Base-by-base conservation (phyloP, 2,329 filamentous ascomycete genomes). In the Pseudocercospora fijiensis region DNA sequence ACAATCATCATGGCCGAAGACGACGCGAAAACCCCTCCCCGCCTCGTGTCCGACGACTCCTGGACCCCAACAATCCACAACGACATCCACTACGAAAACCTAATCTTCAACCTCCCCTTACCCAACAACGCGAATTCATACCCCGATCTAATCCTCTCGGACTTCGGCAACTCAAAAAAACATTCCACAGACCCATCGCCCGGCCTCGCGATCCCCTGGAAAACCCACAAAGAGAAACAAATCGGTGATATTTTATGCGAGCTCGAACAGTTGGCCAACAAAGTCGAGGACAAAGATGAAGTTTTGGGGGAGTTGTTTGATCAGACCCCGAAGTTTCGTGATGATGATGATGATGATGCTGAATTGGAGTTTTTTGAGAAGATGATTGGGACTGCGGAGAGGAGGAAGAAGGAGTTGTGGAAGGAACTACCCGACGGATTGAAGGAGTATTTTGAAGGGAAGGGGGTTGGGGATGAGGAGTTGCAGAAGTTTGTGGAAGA, bases 321-420 rank as follows among this genome's bases (percentile, higher is more conserved):
- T 3, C 26, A 8, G 4, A n/a, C 13, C 1, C 27, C 24, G 1
- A 22, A 16, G 7, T 56, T 56, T 4, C 0, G 9, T 10, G 90
- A 90, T 51, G 91, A 96, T 70, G 86, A 88, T 4, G 86, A 89
- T 66, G 90, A 92, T 60, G 95, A 98, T 80, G 92, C 92, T 73
- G 97, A 96, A 83, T 83, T 95, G 66, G 91, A 93, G 0, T 99
- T 99, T 78, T 92, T 96, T 78, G 95, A 99, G 71, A 81, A 92
- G 80, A 95, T 95, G 0, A 89, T 99, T 72, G 89, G 88, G 81
- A 9, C 20, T n/a, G 53, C 53, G 10, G 30, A 37, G 28, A 18
- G 4, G 30, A 33, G 22, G 27, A 56, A 41, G 53, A 56, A 37
- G 6, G 18, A 22, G 18, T 1, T 1, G 1, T 22, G 22, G 7